Conservation (phyloP, 805 yeast genomes). For the Lipomyces yamanashiensis region DNA sequence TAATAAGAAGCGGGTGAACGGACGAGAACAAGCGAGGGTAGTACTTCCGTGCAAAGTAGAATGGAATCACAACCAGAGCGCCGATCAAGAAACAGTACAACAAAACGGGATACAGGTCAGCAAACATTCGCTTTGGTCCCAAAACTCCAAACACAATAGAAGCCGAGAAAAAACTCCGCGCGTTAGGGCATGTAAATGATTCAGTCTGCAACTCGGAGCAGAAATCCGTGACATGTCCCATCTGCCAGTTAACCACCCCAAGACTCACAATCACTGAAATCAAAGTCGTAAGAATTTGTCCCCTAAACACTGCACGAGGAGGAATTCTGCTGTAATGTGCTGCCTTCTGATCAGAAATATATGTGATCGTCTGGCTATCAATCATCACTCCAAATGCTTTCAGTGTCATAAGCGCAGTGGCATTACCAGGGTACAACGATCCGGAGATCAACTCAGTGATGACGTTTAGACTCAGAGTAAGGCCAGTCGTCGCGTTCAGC, state of each 20-base stretch:
- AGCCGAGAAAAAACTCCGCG: conserved; percentile 56
- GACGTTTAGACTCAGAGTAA: conserved; percentile 61
- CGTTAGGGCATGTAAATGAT: conserved; percentile 55
- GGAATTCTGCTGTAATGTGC: conserved; percentile 70
- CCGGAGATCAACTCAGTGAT: conserved; percentile 69
- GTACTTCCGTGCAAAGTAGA: conserved; percentile 8
- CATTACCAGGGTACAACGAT: conserved; percentile 64
- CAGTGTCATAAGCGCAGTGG: conserved; percentile 66
- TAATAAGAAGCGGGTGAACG: conserved; percentile 25
- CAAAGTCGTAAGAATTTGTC: conserved; percentile 53
- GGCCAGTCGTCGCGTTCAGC: conserved; percentile 66
- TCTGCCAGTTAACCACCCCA: conserved; percentile 52
- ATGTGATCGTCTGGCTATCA: conserved; percentile 57
- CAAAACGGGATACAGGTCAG: conserved; percentile 57
- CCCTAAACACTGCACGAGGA: conserved; percentile 63
- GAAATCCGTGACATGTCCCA: conserved; percentile 47
- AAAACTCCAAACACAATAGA: conserved; percentile 68
- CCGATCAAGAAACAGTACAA: conserved; percentile 68
- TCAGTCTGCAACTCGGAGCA: conserved; percentile 53
- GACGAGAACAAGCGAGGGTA: conserved; percentile 10
- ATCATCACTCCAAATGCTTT: conserved; percentile 45
- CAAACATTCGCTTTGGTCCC: conserved; percentile 66
- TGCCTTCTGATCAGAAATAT: conserved; percentile 61
- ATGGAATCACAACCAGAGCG: conserved; percentile 44
- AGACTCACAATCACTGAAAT: conserved; percentile 53